Percentiles rank a stretch among this genome's conserved stretches.
phyloP scores from a whole-genome alignment of 1,139 yeast genomes.

The Yarrowia galli region DNA sequence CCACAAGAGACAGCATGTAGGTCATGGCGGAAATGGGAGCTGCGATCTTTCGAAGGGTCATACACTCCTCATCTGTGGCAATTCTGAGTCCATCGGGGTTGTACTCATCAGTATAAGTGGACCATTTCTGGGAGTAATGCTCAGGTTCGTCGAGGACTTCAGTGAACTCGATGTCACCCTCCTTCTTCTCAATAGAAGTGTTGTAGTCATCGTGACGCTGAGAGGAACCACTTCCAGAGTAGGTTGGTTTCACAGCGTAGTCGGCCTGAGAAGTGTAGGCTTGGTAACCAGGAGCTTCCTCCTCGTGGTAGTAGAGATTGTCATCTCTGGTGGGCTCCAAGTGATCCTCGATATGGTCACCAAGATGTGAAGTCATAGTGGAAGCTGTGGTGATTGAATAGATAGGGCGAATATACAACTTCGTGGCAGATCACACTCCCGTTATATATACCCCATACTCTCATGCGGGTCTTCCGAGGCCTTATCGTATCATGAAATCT shows the following conservation, averaged over 20 bases:
- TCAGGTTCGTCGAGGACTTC: constrained; percentile 12
- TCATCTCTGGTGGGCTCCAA: constrained; percentile 15
- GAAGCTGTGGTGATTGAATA: not conserved
- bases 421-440: not conserved
- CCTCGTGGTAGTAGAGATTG: constrained; percentile 6
- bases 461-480: not conserved
- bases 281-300: constrained; percentile 11
- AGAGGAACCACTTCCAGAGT: constrained; percentile 19
- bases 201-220: constrained; percentile 4
- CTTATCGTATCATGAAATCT: constrained; percentile 29
- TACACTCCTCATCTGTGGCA: constrained; percentile 23
- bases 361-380: constrained; percentile 21
- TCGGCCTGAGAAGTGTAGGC: constrained; percentile 8
- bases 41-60: constrained; percentile 53
- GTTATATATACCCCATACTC: constrained; percentile 17
- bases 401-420: not conserved
- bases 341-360: constrained; percentile 31
- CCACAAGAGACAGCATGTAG: constrained; percentile 74
- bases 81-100: constrained; percentile 24
- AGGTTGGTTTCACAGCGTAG: constrained; percentile 7
- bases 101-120: constrained; percentile 17
- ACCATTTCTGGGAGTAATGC: constrained; percentile 17
- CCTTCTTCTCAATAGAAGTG: constrained; percentile 2
- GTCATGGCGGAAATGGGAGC: constrained; percentile 55
- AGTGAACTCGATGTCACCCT: constrained; percentile 24